phyloP scores from a whole-genome alignment of 768 basidiomycete genomes.

The Lyophyllum decastes region DNA sequence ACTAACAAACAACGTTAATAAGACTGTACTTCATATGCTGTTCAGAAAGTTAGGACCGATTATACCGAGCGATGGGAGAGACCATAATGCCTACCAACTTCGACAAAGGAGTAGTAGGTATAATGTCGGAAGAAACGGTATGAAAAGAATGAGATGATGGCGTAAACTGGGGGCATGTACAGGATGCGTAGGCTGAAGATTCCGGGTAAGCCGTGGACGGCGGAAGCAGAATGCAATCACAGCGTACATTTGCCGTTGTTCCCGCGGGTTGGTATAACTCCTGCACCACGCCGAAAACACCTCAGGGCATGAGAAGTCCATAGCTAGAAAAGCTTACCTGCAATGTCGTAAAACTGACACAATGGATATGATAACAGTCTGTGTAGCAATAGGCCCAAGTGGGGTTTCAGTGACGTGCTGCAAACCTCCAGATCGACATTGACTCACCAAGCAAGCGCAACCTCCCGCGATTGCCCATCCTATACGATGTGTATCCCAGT shows the following conservation, averaged over 20 bases:
- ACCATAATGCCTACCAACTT: slow-evolving; percentile 35
- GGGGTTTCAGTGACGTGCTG: neutral
- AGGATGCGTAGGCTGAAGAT: slow-evolving; percentile 65
- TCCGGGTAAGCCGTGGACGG: neutral
- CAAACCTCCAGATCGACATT: neutral
- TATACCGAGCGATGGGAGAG: neutral
- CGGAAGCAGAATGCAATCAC: slow-evolving; percentile 20
- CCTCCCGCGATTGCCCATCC: slow-evolving; percentile 75
- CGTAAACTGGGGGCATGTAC: slow-evolving; percentile 84
- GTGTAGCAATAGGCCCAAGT: neutral
- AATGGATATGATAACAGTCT: slow-evolving; percentile 65
- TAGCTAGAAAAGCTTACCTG: slow-evolving; percentile 43
- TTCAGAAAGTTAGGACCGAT: neutral
- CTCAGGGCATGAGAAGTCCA: neutral
- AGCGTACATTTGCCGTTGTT: slow-evolving; percentile 79
- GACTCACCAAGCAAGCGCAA: slow-evolving; percentile 52
- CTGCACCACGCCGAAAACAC: slow-evolving; percentile 34
- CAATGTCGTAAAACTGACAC: slow-evolving; percentile 62
- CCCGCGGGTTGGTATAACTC: slow-evolving; percentile 66
- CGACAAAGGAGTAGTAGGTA: slow-evolving; percentile 49
- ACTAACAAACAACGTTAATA: neutral
- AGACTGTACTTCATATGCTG: slow-evolving; percentile 66
- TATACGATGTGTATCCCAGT: slow-evolving; percentile 67
- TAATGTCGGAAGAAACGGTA: slow-evolving; percentile 84
- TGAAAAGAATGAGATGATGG: slow-evolving; percentile 82